Evolutionary conservation across 139 green algal genomes (phyloP).

Genomic region (Auxenochlorella pyrenoidosa): DNA sequence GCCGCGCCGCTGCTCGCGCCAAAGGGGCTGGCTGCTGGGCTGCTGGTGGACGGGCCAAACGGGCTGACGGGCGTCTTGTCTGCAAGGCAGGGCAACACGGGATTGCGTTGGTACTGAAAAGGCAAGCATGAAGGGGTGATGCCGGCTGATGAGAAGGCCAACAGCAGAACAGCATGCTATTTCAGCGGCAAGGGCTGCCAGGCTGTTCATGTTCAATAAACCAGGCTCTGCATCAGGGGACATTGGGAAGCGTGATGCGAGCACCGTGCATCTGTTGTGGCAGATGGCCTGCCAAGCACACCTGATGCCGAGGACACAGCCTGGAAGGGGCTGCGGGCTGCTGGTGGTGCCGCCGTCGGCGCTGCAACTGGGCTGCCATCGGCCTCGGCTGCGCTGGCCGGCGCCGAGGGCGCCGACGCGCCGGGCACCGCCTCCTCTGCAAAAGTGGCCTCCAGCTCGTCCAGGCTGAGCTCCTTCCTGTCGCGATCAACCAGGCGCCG

Average conservation of each 20-base stretch:
- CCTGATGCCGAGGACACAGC: conserved; percentile 23
- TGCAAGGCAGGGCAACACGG: neutral
- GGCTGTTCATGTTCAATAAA: too few species aligned
- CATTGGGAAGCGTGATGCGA: too few species aligned
- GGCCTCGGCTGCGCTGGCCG: neutral
- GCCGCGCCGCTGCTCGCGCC: neutral
- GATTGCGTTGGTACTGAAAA: too few species aligned
- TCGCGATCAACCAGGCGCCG: conserved; percentile 78
- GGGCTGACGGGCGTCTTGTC: conserved; percentile 47
- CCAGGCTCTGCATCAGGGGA: too few species aligned
- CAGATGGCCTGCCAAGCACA: neutral
- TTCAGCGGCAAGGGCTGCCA: too few species aligned
- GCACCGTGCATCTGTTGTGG: neutral
- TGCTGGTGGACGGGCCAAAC: conserved; percentile 37
- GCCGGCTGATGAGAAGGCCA: too few species aligned
- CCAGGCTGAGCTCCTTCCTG: conserved; percentile 72
- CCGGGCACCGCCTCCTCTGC: conserved; percentile 30
- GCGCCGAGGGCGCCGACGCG: neutral
- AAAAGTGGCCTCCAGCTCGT: conserved; percentile 50
- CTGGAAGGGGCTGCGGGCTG: conserved; percentile 1
- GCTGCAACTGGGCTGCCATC: neutral
- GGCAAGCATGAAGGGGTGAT: too few species aligned
- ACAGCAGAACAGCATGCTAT: too few species aligned
- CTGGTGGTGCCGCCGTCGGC: neutral
- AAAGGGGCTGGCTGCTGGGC: conserved; percentile 52